Base-by-base conservation (phyloP, 2,329 filamentous ascomycete species). In the Penicillium fuscoglaucum region DNA sequence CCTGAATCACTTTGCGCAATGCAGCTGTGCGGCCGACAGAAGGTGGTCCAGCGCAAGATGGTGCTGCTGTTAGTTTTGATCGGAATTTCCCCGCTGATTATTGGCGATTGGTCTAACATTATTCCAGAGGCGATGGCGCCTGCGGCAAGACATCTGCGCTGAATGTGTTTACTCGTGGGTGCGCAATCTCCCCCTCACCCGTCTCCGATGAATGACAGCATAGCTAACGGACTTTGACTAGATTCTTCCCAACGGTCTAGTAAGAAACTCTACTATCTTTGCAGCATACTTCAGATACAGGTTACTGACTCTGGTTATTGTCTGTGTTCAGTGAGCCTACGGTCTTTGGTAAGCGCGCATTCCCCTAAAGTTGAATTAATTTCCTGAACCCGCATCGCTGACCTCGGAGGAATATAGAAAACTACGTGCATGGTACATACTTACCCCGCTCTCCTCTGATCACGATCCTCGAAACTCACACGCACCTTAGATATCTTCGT, bases 161-260 rank as follows among this genome's bases (percentile, higher is more conserved):
- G 70, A 99, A 99, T 76, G 95, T 99, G 76, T 99, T 99, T 80
- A 99, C 95, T 67, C 87, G 93, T 89, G 93, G 93, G 90, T 96
- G 80, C 69, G 86, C 60, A 58, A 50, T 45, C 50, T 53, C 54
- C 56, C 58, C 49, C 52, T 45, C 52, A 45, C 52, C 52, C 45
- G 41, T 19, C 21, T 45, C 31, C 33, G 21, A 52, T 31, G n/a
- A 51, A 51, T 35, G 28, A 44, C 45, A 47, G 46, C 24, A 52
- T 48, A 46, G 58, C 70, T 72, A 66, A 72, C 40, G 8, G 28
- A 61, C 19, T 26, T 37, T 19, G 21, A 21, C 63, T 69, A 93
- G 91, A 64, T 96, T 97, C 78, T 99, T 99, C 77, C 93, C 93
- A 52, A 97, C 93, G 58, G 93, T 98, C 72, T 98, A 98, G 85